These are phyloP conservation scores for Aspergillus sclerotiicarbonarius DNA, from an alignment of 495 filamentous ascomycete species.

Conservation along the genomic window DNA sequence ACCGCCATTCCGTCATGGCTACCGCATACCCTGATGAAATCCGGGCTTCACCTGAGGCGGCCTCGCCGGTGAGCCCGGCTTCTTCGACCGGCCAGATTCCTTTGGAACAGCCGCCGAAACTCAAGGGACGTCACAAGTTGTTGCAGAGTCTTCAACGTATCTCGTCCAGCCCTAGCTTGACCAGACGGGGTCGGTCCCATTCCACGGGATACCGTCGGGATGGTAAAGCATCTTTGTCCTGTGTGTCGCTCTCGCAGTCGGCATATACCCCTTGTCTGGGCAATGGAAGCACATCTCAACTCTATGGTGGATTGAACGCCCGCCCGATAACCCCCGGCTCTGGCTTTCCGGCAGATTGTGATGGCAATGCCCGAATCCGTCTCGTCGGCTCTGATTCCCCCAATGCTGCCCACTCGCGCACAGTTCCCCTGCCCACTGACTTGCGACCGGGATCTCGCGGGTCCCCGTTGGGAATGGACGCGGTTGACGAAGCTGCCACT, in stretches of 20 bases:
- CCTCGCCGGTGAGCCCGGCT: slow-evolving; percentile 29
- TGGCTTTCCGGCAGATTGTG: slow-evolving; percentile 27
- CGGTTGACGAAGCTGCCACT: slow-evolving; percentile 28
- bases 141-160: slow-evolving; percentile 82
- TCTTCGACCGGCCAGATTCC: slow-evolving; percentile 40
- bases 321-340: slow-evolving; percentile 65
- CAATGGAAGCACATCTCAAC: slow-evolving; percentile 57
- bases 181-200: slow-evolving; percentile 57
- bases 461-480: slow-evolving; percentile 34
- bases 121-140: slow-evolving; percentile 71
- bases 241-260: slow-evolving; percentile 71
- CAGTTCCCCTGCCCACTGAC: slow-evolving; percentile 65
- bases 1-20: slow-evolving; percentile 27
- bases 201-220: slow-evolving; percentile 59
- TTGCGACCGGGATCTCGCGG: slow-evolving; percentile 50
- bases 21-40: slow-evolving; percentile 28
- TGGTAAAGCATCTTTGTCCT: slow-evolving; percentile 78
- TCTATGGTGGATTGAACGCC: slow-evolving; percentile 53
- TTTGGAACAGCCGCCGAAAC: slow-evolving; percentile 56
- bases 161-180: slow-evolving; percentile 78
- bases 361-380: slow-evolving; percentile 50
- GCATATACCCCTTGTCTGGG: slow-evolving; percentile 52
- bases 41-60: slow-evolving; percentile 23
- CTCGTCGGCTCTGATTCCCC: slow-evolving; percentile 42
- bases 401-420: slow-evolving; percentile 27